Conservation (phyloP, 208 protist genomes). For the Naegleria lovaniensis region DNA sequence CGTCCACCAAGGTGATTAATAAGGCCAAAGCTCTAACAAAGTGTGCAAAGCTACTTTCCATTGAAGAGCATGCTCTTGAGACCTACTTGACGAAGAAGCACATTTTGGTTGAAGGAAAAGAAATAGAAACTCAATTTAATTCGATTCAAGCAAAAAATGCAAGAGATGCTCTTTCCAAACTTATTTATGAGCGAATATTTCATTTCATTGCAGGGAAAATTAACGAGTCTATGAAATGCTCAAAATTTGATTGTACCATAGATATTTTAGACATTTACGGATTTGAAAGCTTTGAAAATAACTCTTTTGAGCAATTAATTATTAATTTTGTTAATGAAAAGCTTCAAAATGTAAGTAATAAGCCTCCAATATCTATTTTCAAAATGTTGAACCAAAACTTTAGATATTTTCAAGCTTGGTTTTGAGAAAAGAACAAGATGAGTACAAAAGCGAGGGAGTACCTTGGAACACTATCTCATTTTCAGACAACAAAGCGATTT, state of each 20-base stretch:
- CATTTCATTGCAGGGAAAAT: slow-evolving; percentile 30
- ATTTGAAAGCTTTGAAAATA: slow-evolving; percentile 10
- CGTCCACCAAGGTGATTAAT: not conserved
- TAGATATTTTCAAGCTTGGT: slow-evolving; percentile 93
- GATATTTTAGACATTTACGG: slow-evolving; percentile 36
- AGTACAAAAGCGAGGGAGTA: slow-evolving; percentile 87
- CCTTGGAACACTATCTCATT: slow-evolving; percentile 82
- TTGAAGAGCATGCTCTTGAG: not conserved
- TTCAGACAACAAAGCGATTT: slow-evolving; percentile 88
- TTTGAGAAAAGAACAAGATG: slow-evolving; percentile 87
- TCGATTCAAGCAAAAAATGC: not conserved
- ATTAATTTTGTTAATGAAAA: slow-evolving; percentile 39
- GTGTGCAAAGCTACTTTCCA: not conserved
- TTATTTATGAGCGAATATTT: slow-evolving; percentile 31
- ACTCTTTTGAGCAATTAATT: slow-evolving; percentile 36
- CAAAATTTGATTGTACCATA: not conserved
- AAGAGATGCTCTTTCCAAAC: slow-evolving; percentile 32
- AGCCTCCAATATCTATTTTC: too few relatives aligned
- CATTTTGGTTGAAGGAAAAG: not conserved
- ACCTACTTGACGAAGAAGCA: not conserved
- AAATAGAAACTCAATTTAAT: not conserved
- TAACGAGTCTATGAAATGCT: slow-evolving; percentile 15
- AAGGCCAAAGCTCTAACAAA: not conserved
- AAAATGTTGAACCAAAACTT: too few relatives aligned
- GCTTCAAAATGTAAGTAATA: slow-evolving; percentile 33